Base-by-base conservation (phyloP, 176 grass and related monocot species). In the Guadua angustifolia region DNA sequence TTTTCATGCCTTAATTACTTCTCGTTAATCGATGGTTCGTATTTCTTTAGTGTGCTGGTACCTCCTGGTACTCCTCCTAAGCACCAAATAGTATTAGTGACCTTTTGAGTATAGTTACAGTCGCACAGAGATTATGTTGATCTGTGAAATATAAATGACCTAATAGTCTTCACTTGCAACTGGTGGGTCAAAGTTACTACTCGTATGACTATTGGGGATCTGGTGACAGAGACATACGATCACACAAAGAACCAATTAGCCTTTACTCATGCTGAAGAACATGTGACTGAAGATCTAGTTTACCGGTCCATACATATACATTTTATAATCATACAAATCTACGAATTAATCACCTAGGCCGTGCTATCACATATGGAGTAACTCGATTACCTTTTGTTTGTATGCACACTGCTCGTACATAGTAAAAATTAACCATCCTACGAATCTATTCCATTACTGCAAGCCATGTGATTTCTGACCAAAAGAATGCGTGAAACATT, bases 321-420 rank as follows among this genome's bases (percentile, higher is more conserved):
- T 16, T 56, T 8, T 14, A 26, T 70, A 81, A 71, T 57, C 39
- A 0, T 26, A 39, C 6, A 4, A 82, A 66, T 75, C 45, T 60
- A 66, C 15, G 38, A 22, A 84, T 76, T 77, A 84, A 77, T 57
- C 72, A 57, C 49, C 44, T 45, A 84, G 38, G 58, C 32, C 45
- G 21, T 21, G 43, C 56, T 24, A 14, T 7, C 14, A 26, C 36
- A 13, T 36, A 36, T 4, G 2, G 29, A 29, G 4, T 59, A 57
- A 24, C 4, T 16, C 18, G 59, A 35, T 71, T n/a, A 72, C 53
- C 45, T 3, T 50, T 7, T 64, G 13, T 38, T 3, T 68, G 39
- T 33, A 11, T 7, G 19, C 66, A 66, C 45, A 15, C 47, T 53
- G 33, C n/a, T 36, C 35, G 35, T 36, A 36, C 35, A 36, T 36